Evolutionary conservation across 805 yeast species (phyloP), one percentile per base, ranked within the genome.

Genomic region (Yamadazyma akitaensis): DNA sequence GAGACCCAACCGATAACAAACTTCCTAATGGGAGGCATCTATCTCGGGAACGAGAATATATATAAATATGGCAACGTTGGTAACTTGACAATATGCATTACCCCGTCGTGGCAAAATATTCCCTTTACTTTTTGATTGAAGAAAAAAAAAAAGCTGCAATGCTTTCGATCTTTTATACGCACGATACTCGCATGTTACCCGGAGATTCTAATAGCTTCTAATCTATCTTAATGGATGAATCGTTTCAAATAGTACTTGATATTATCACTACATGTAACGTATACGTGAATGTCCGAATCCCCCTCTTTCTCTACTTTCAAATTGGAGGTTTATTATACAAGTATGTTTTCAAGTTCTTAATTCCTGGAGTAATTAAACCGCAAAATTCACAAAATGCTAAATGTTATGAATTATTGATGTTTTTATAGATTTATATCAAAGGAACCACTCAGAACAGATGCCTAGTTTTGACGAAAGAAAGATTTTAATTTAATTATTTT

Each of bases 31-130:
- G 82, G 83, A 65, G 53, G 33, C 67, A 54, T 59, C 68, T 50
- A 49, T 79, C 81, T 79, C 67, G 83, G 83, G 79, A 79, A 71
- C 62, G 63, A 59, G 62, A 54, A 58, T 45, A 40, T 42, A 58
- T 54, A 56, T 58, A 54, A 63, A 59, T 61, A 78, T 80, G 84
- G 84, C 84, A 80, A 79, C 83, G 83, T 66, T 71, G 65, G 69
- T 72, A 74, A 77, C 81, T 77, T 77, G 82, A 75, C 72, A 71
- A 72, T 73, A 50, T 73, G 66, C 79, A 73, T 77, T 73, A 74
- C 65, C 76, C 67, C 83, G 83, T 70, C 84, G 84, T 80, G 84
- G 84, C 84, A 53, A 79, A 76, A 75, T 70, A 68, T 69, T 77
- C 81, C 80, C 84, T 72, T 44, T 59, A 64, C 79, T 79, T 79